Evolutionary conservation across 1,284 basidiomycete genomes (phyloP).

Genomic region (Thelephora terrestris): DNA sequence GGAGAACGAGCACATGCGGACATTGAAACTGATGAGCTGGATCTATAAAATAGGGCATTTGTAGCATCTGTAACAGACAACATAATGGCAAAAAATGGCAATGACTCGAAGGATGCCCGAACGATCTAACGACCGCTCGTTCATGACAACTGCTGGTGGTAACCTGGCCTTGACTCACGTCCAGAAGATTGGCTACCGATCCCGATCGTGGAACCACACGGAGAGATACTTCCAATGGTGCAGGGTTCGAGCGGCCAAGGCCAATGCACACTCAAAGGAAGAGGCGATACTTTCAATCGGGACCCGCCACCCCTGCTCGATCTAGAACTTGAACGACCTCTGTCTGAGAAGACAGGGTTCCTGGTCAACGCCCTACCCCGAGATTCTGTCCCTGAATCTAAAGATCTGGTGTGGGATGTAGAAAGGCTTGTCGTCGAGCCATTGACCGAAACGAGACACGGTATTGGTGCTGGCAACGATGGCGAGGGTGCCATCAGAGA

Average conservation of each 20-base stretch:
- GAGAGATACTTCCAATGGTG: constrained; percentile 52
- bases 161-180: too few species aligned
- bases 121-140: too few species aligned
- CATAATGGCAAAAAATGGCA: too few species aligned
- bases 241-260: too few species aligned
- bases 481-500: constrained; percentile 17
- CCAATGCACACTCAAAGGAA: too few species aligned
- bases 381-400: constrained; percentile 21
- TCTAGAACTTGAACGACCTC: constrained; percentile 28
- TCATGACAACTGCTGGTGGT: too few species aligned
- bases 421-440: constrained; percentile 23
- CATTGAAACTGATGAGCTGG: too few species aligned
- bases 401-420: constrained; percentile 18
- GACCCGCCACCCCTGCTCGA: constrained; percentile 28
- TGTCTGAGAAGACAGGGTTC: constrained; percentile 36
- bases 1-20: background rate
- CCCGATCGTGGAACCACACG: constrained; percentile 41
- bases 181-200: too few species aligned
- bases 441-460: constrained; percentile 17
- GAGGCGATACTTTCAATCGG: too few species aligned
- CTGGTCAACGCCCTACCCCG: constrained; percentile 46
- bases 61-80: too few species aligned
- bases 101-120: too few species aligned
- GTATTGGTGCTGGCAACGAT: constrained; percentile 13
- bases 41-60: too few species aligned